Conservation (phyloP, 805 yeast genomes). For the Saccharomyces paradoxus region DNA sequence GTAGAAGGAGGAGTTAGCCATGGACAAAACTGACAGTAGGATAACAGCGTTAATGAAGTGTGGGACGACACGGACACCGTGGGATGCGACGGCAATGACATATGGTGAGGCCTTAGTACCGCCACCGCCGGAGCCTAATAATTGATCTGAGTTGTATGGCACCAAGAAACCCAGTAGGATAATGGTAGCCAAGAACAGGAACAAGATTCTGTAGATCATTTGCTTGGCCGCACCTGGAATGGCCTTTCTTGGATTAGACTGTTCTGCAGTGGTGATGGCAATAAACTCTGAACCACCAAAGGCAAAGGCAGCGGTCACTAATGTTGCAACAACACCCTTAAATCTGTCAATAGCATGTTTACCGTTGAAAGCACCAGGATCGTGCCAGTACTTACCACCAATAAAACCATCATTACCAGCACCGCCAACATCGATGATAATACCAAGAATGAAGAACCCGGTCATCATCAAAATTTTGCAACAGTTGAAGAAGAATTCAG, state of each 20-base stretch:
- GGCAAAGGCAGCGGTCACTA: slow-evolving; percentile 51
- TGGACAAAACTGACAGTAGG: slow-evolving; percentile 62
- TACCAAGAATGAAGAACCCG: slow-evolving; percentile 50
- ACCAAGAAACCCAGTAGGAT: slow-evolving; percentile 45
- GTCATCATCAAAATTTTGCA: slow-evolving; percentile 54
- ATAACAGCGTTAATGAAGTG: slow-evolving; percentile 68
- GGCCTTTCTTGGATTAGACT: slow-evolving; percentile 45
- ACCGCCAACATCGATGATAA: slow-evolving; percentile 37
- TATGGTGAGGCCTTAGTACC: slow-evolving; percentile 59
- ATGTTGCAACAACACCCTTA: slow-evolving; percentile 46
- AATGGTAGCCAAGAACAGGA: slow-evolving; percentile 42
- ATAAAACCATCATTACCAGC: slow-evolving; percentile 38
- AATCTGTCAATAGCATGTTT: slow-evolving; percentile 35
- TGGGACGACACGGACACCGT: slow-evolving; percentile 58
- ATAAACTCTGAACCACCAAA: slow-evolving; percentile 56
- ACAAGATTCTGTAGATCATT: slow-evolving; percentile 46
- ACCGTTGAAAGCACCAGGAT: slow-evolving; percentile 46
- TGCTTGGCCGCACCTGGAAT: slow-evolving; percentile 51
- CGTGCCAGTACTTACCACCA: slow-evolving; percentile 43
- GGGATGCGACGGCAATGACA: slow-evolving; percentile 52
- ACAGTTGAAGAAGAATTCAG: slow-evolving; percentile 56
- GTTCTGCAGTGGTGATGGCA: slow-evolving; percentile 53
- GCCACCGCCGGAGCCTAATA: slow-evolving; percentile 36
- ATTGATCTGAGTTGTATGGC: slow-evolving; percentile 39
- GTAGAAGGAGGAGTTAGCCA: slow-evolving; percentile 68